Percentiles rank a stretch among this genome's conserved stretches.
These are phyloP conservation scores for Sporothrix inflata DNA, from an alignment of 2,329 filamentous ascomycete genomes.

Conservation along the genomic window DNA sequence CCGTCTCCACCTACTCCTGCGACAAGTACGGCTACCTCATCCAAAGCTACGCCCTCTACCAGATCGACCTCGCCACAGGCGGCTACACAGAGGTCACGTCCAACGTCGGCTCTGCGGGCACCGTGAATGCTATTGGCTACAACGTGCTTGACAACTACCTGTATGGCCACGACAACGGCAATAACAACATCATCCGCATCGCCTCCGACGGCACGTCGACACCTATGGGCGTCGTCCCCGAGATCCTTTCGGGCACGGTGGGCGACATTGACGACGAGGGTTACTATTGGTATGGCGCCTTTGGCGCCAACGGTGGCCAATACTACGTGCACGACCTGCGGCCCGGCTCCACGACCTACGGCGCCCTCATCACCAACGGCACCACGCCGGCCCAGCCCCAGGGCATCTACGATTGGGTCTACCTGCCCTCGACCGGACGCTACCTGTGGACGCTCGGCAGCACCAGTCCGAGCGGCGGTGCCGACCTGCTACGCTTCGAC, in stretches of 20 bases:
- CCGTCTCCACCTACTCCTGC: too few species aligned
- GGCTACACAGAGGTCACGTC: conserved; percentile 10
- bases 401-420: conserved; percentile 27
- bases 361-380: conserved; percentile 10
- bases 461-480: background rate
- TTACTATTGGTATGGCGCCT: conserved; percentile 32
- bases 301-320: too few species aligned
- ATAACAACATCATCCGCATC: conserved; percentile 32
- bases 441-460: conserved; percentile 24
- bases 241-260: conserved; percentile 5
- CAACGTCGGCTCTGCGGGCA: conserved; percentile 23
- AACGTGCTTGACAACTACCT: conserved; percentile 34
- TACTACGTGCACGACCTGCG: conserved; percentile 24
- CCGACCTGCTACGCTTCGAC: conserved; percentile 26
- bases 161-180: conserved; percentile 29
- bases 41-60: conserved; percentile 28
- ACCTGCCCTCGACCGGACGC: conserved; percentile 20
- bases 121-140: conserved; percentile 33
- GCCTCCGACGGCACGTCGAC: conserved; percentile 28
- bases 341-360: conserved; percentile 28
- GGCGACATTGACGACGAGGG: conserved; percentile 30
- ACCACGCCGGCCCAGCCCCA: too few species aligned
- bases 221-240: too few species aligned
- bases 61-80: conserved; percentile 31
- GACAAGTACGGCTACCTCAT: conserved; percentile 34